Evolutionary conservation across 2,329 filamentous ascomycete genomes (phyloP).

Genomic region (Diaporthe sp.): DNA sequence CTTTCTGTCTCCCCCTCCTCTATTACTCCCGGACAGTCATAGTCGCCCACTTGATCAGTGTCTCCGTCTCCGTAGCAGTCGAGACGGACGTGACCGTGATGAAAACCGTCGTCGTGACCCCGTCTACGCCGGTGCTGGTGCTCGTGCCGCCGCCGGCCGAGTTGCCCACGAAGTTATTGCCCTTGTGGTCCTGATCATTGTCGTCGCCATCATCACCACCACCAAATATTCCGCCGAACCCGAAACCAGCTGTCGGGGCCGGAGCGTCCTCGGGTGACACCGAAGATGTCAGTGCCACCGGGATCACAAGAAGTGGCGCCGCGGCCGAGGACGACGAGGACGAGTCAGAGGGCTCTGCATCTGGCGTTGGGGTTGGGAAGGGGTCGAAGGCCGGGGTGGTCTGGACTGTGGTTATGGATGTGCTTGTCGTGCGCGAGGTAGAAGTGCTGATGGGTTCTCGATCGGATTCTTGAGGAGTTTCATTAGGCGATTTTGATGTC

Average conservation of each 20-base stretch:
- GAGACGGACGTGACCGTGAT: slow-evolving; percentile 38
- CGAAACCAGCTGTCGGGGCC: slow-evolving; percentile 12
- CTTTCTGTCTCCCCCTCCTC: not conserved
- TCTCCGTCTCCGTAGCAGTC: slow-evolving; percentile 38
- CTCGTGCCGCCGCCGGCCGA: slow-evolving; percentile 28
- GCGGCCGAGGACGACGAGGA: slow-evolving; percentile 18
- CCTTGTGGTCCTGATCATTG: not conserved
- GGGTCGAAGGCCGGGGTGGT: not conserved
- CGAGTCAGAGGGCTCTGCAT: not conserved
- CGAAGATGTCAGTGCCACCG: slow-evolving; percentile 9
- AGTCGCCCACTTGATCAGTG: slow-evolving; percentile 23
- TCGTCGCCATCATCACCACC: slow-evolving; percentile 2
- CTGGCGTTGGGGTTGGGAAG: slow-evolving; percentile 4
- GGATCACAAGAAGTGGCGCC: slow-evolving; percentile 16
- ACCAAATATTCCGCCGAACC: not conserved
- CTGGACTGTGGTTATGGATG: slow-evolving; percentile 13
- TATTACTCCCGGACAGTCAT: slow-evolving; percentile 18
- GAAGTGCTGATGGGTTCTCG: slow-evolving; percentile 20
- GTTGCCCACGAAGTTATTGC: slow-evolving; percentile 21
- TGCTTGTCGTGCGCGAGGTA: slow-evolving; percentile 19
- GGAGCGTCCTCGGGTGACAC: slow-evolving; percentile 18
- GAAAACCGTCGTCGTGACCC: slow-evolving; percentile 38
- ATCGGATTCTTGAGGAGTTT: not conserved
- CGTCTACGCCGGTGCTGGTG: slow-evolving; percentile 32
- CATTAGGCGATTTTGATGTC: not conserved